Base-by-base conservation (phyloP, 1,284 basidiomycete species). In the Spongiforma sp. region DNA sequence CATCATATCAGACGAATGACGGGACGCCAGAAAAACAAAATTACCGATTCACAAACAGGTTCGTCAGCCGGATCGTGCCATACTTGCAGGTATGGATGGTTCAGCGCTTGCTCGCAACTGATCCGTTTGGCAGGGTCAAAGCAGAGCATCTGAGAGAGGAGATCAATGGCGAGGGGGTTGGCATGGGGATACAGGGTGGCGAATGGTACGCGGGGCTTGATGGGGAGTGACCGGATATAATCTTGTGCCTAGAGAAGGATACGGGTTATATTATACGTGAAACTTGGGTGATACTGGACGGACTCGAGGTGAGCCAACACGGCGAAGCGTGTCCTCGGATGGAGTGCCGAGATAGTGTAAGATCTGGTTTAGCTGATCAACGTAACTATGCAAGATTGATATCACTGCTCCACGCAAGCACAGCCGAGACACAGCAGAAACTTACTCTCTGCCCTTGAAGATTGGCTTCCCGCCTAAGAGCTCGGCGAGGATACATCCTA, bases 351-450 rank as follows among this genome's bases (percentile, higher is more conserved):
- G 89, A 74, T 96, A 95, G 79, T 99, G 96, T 50, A 99, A 84
- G 75, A 99, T 99, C 79, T 98, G 97, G 78, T 99, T 99, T 52
- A 99, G 85, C 79, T 99, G 98, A 78, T 99, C 97, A 64, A 99
- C 97, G 74, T 98, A 98, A 77, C 93, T 93, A 69, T 10, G 59
- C 21, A 62, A 17, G 57, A 21, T 61, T 55, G 24, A 33, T n/a
- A 39, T 62, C 26, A 65, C 24, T 10, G 36, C 1, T 30, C 43
- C 37, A 11, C 24, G 14, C 37, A 32, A 21, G 39, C n/a, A 6
- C 12, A 57, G n/a, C 2, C 5, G 5, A 50, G 14, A 82, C n/a
- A 6, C 12, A 57, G n/a, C 2, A 4, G 5, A 50, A 12, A 82
- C 90, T 72, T 78, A 96, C 90, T 99, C 97, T 81, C 96, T 84